Evolutionary conservation across 345 rosid genomes (phyloP), one percentile per base, ranked within the genome.

Genomic region (Draba incana): DNA sequence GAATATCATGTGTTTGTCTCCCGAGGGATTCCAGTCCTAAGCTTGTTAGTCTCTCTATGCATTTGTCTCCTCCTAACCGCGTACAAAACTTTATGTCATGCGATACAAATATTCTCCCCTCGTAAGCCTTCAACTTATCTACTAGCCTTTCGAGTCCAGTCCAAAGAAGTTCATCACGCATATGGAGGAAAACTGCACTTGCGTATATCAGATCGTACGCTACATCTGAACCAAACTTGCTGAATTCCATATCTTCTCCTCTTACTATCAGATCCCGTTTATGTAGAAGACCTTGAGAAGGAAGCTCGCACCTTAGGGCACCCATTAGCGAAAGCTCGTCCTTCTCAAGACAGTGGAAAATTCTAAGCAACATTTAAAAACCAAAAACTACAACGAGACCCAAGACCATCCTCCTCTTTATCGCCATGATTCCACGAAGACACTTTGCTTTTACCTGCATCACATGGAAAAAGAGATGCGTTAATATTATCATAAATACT

Each of bases 281-380:
- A 47, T 81, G 78, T 43, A 95, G 71, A 43, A 92, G 88, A 77
- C 98, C 99, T 68, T 88, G 98, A 1, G 98, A 84, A 30, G 98
- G 99, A 62, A 95, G 97, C 83, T 95, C 99, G 27, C 92, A 95
- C 71, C 87, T 80, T 13, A 88, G 81, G 41, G 99, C 94, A 70
- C 98, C 90, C 98, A 95, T 89, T 25, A 95, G 68, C 42, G 99
- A 95, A 68, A 95, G 98, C 75, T 88, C 99, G 46, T 92, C 99
- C 69, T 79, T 84, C 71, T 95, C 99, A 23, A 95, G 96, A 66
- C 98, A 95, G 72, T 92, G 96, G 65, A 70, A 95, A 76, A 20
- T 20, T 20, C 20, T 20, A 20, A 20, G 20, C 20, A 20, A 20
- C 20, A 20, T 20, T 20, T 20, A 20, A 20, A 20, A 20, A 20